Conservation (phyloP, 106 monocot species). For the Dendrobium huoshanense region DNA sequence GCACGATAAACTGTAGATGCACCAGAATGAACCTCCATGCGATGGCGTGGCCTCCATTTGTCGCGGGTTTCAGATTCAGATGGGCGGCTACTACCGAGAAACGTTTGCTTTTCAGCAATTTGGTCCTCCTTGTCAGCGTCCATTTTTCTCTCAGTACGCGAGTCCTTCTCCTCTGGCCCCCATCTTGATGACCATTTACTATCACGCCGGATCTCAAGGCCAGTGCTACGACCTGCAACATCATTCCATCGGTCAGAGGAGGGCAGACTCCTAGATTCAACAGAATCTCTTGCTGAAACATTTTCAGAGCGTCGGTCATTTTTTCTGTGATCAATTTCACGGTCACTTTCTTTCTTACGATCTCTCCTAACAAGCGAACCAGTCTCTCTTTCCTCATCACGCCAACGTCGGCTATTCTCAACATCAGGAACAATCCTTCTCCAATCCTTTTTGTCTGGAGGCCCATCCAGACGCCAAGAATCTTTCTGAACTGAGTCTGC, state of each 20-base stretch:
- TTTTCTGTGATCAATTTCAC: slow-evolving; percentile 64
- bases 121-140: slow-evolving; percentile 67
- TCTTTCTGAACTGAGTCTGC: slow-evolving; percentile 58
- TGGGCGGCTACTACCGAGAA: slow-evolving; percentile 33
- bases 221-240: slow-evolving; percentile 36
- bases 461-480: slow-evolving; percentile 53
- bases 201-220: slow-evolving; percentile 61
- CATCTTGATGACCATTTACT: slow-evolving; percentile 97
- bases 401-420: slow-evolving; percentile 76
- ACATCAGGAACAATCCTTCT: slow-evolving; percentile 53
- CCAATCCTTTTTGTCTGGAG: slow-evolving; percentile 81
- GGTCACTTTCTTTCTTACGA: slow-evolving; percentile 82
- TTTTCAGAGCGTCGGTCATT: slow-evolving; percentile 64
- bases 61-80: slow-evolving; percentile 83
- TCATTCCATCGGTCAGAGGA: slow-evolving; percentile 67
- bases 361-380: slow-evolving; percentile 81
- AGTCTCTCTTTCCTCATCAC: slow-evolving; percentile 98
- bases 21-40: slow-evolving; percentile 63
- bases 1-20: slow-evolving; percentile 52
- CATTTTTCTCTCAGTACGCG: slow-evolving; percentile 55
- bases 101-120: slow-evolving; percentile 53
- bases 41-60: slow-evolving; percentile 97
- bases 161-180: slow-evolving; percentile 89
- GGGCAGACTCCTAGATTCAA: slow-evolving; percentile 42
- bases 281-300: slow-evolving; percentile 33